Conservation (phyloP, 441 rosid genomes). For the Arabidopsis lyrata region DNA sequence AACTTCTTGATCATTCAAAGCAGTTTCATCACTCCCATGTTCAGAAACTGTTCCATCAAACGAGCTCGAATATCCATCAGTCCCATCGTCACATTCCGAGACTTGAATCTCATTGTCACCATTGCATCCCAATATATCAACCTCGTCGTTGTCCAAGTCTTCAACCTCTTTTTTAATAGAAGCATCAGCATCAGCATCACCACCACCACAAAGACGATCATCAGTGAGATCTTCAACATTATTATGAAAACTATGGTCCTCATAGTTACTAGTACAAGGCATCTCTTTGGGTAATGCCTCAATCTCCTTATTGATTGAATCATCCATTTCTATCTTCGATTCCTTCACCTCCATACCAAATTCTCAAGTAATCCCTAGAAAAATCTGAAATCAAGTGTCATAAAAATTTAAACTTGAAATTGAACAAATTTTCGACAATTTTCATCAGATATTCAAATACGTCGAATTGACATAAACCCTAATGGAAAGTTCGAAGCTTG, state of each 20-base stretch:
- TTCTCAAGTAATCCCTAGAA: conserved; percentile 34
- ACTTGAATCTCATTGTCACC: conserved; percentile 27
- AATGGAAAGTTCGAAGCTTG: conserved; percentile 14
- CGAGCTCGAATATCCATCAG: conserved; percentile 76
- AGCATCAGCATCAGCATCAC: conserved; percentile 11
- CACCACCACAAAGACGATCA: conserved; percentile 11
- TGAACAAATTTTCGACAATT: not conserved
- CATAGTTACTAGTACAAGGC: conserved; percentile 47
- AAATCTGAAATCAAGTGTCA: not conserved
- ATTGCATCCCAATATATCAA: conserved; percentile 55
- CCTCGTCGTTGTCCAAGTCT: conserved; percentile 44
- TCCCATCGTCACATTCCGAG: conserved; percentile 49
- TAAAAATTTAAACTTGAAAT: not conserved
- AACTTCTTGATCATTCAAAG: conserved; percentile 67
- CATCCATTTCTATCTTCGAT: conserved; percentile 41
- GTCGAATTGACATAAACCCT: conserved; percentile 11
- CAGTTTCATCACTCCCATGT: conserved; percentile 45
- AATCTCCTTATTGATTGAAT: conserved; percentile 40
- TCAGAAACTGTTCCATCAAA: conserved; percentile 67
- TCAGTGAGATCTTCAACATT: conserved; percentile 38
- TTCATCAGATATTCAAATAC: not conserved
- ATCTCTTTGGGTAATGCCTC: conserved; percentile 35
- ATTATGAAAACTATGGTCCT: conserved; percentile 49
- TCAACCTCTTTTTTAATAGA: conserved; percentile 33
- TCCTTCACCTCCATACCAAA: conserved; percentile 52